Percentiles rank a stretch among this genome's conserved stretches.
Conservation (phyloP, 148 eudicot genomes). For the Chenopodium formosanum region DNA sequence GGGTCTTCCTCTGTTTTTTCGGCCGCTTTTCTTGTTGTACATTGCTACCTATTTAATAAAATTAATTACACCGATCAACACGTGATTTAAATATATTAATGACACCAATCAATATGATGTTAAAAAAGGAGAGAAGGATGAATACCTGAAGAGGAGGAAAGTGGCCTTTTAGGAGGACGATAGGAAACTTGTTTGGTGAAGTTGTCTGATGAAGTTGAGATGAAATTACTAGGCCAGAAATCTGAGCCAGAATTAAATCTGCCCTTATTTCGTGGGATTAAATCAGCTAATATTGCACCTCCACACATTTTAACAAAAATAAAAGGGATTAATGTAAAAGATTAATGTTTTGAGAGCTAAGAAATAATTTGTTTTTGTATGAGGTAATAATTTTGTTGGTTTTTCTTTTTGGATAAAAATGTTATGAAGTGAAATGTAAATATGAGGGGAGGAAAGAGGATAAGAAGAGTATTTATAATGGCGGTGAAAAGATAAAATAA, state of each 20-base stretch:
- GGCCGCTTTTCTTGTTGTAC: constrained; percentile 25
- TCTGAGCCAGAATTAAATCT: constrained; percentile 37
- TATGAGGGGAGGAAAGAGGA: background rate
- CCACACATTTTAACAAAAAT: constrained; percentile 58
- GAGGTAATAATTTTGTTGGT: background rate
- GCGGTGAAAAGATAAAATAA: background rate
- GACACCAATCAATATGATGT: too few species aligned
- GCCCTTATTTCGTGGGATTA: constrained; percentile 40
- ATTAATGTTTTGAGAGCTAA: too few species aligned
- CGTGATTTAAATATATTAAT: constrained; percentile 10
- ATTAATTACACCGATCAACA: constrained; percentile 1
- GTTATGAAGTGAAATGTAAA: background rate
- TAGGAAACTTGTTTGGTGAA: constrained; percentile 5
- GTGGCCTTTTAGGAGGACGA: constrained; percentile 30
- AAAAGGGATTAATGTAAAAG: background rate
- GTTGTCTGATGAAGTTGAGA: background rate
- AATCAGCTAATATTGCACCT: constrained; percentile 59
- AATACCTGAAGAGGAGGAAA: constrained; percentile 34
- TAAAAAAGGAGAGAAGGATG: background rate
- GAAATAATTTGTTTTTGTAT: background rate
- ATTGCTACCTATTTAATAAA: constrained; percentile 38
- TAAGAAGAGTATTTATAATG: background rate
- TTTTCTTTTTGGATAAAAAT: too few species aligned
- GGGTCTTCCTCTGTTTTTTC: constrained; percentile 68
- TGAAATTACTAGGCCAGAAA: constrained; percentile 44